Base-by-base conservation (phyloP, 2,329 filamentous ascomycete species). In the Clarireedia homoeocarpa region DNA sequence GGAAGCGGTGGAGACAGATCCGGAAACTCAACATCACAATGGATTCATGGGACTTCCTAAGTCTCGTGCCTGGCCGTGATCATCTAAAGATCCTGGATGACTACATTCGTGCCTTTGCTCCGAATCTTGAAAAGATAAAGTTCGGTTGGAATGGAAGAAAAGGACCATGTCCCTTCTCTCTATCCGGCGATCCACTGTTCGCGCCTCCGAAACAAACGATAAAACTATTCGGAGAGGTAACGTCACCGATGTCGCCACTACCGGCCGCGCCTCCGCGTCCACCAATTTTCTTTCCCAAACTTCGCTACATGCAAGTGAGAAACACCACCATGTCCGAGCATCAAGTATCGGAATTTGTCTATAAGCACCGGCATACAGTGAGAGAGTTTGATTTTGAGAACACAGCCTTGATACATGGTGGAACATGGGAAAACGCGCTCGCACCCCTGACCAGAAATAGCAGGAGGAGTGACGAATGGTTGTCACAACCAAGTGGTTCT, bases 361-460 rank as follows among this genome's bases (percentile, higher is more conserved):
- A 76, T 50, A 73, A 75, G 12, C 89, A 95, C 71, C 79, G 82
- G 30, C 74, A 75, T 55, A 85, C 83, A 0, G 81, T 95, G 47
- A 78, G 80, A 61, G 86, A 92, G 66, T 89, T 92, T 66, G 85
- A 90, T 68, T 90, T 95, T 69, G 84, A 91, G 67, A 84, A 88
- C 60, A 84, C 91, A 17, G 76, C 80, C 30, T 78, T 95, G 45
- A 77, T 83, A 51, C 78, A 81, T 58, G 75, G 75, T 36, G 89
- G 87, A 27, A 85, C 77, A 56, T 95, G 89, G 89, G 86, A 94
- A 57, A 85, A 91, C 30, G 89, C 89, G 0, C 78, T 95, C n/a
- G 81, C 83, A 40, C 86, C 88, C 1, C 73, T 95, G 56, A 82
- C 80, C 26, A 62, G 66, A 66, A 75, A 66, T 49, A 69, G 69